phyloP scores from a whole-genome alignment of 2,329 filamentous ascomycete species.

The Metarhizium sp. region DNA sequence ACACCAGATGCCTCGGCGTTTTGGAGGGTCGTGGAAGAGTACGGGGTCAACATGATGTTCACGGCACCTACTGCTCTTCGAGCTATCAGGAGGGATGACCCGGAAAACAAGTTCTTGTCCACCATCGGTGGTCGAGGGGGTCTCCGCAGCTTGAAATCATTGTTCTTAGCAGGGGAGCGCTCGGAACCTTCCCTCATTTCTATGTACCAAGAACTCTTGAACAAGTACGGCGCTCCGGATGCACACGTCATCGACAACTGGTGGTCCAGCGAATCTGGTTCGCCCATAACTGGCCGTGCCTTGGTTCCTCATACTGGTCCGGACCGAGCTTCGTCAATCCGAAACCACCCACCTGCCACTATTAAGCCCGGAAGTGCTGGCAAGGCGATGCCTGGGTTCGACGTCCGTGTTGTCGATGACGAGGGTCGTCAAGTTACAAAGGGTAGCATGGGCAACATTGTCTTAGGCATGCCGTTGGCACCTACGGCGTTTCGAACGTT shows the following conservation, averaged over 20 bases:
- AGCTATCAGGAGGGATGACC: conserved; percentile 80
- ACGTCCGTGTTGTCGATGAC: conserved; percentile 78
- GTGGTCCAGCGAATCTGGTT: conserved; percentile 52
- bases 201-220: conserved; percentile 68
- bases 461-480: conserved; percentile 70
- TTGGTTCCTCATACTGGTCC: conserved; percentile 49
- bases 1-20: conserved; percentile 82
- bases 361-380: conserved; percentile 82
- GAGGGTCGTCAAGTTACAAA: conserved; percentile 59
- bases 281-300: conserved; percentile 47
- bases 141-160: conserved; percentile 58
- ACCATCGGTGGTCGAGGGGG: conserved; percentile 58
- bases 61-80: conserved; percentile 82
- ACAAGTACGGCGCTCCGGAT: conserved; percentile 52
- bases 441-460: conserved; percentile 84
- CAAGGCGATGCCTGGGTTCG: conserved; percentile 85
- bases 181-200: conserved; percentile 80
- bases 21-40: conserved; percentile 78
- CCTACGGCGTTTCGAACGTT: conserved; percentile 80
- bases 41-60: conserved; percentile 75
- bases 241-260: conserved; percentile 51
- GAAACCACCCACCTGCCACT: conserved; percentile 32
- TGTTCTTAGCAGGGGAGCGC: conserved; percentile 84
- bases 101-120: conserved; percentile 57
- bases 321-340: conserved; percentile 35